Evolutionary conservation across 1,284 basidiomycete species (phyloP).

Genomic region (Caloboletus firmus): DNA sequence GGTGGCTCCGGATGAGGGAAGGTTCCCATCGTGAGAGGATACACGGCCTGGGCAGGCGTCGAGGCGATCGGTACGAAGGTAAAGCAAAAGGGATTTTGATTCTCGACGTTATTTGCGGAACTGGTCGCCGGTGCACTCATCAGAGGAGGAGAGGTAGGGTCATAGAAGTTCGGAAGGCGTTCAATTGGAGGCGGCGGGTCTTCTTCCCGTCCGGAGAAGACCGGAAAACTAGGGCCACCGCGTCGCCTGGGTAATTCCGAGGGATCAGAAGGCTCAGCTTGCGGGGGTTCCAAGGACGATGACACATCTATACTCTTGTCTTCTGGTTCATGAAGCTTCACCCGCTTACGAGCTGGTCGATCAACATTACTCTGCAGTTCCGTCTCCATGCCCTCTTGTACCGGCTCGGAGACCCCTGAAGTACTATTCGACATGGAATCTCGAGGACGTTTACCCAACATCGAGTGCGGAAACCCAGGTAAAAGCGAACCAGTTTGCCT

Average conservation of each 20-base stretch:
- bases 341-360: constrained; percentile 54
- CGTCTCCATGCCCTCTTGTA: constrained; percentile 39
- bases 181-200: constrained; percentile 50
- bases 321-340: constrained; percentile 34
- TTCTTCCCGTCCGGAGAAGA: constrained; percentile 45
- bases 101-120: constrained; percentile 51
- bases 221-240: constrained; percentile 40
- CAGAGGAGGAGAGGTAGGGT: constrained; percentile 38
- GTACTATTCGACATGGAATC: constrained; percentile 46
- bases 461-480: constrained; percentile 43
- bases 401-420: constrained; percentile 43
- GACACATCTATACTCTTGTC: constrained; percentile 7
- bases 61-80: constrained; percentile 53
- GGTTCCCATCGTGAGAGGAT: constrained; percentile 41
- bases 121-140: constrained; percentile 39
- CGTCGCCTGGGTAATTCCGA: constrained; percentile 8
- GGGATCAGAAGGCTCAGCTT: constrained; percentile 5
- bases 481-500: constrained; percentile 30
- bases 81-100: constrained; percentile 54
- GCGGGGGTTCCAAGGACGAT: constrained; percentile 6
- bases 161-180: constrained; percentile 52
- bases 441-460: constrained; percentile 62
- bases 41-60: constrained; percentile 47
- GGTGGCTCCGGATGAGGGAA: constrained; percentile 68
- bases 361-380: constrained; percentile 39